phyloP scores from a whole-genome alignment of 2,329 filamentous ascomycete genomes.

The Alternaria sp. region DNA sequence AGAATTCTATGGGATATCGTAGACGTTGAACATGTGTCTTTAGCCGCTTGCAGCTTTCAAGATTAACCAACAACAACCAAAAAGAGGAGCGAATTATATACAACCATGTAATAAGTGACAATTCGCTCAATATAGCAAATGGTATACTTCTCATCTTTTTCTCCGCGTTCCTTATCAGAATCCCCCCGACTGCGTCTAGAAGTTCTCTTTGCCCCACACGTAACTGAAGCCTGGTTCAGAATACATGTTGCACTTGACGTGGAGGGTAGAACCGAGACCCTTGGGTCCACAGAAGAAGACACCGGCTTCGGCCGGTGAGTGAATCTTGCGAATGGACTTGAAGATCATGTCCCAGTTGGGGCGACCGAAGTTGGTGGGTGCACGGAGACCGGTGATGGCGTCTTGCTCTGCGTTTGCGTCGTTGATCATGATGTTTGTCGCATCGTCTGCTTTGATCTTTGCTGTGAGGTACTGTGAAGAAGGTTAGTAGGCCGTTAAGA shows the following conservation, averaged over 20 bases:
- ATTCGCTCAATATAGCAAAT: slow-evolving; percentile 18
- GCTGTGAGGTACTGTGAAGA: slow-evolving; percentile 72
- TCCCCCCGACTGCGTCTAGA: slow-evolving; percentile 50
- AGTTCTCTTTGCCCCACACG: slow-evolving; percentile 74
- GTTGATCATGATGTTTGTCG: slow-evolving; percentile 93
- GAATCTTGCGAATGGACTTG: slow-evolving; percentile 77
- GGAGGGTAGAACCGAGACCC: slow-evolving; percentile 74
- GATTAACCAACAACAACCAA: background rate
- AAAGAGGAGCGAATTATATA: slow-evolving; percentile 20
- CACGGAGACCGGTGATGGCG: slow-evolving; percentile 80
- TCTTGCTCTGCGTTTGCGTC: slow-evolving; percentile 84
- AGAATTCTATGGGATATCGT: slow-evolving; percentile 7
- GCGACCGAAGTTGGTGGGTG: slow-evolving; percentile 83
- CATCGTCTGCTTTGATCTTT: slow-evolving; percentile 84
- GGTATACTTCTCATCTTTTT: slow-evolving; percentile 11
- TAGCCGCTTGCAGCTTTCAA: slow-evolving; percentile 13
- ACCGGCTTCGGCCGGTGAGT: slow-evolving; percentile 50
- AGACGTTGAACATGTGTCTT: background rate
- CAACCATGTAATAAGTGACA: slow-evolving; percentile 18
- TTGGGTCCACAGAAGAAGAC: slow-evolving; percentile 83
- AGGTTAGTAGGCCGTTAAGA: slow-evolving; percentile 16
- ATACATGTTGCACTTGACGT: slow-evolving; percentile 88
- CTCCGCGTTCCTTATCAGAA: background rate
- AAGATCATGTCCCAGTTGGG: slow-evolving; percentile 94
- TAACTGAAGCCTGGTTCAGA: slow-evolving; percentile 77